Evolutionary conservation across 495 filamentous ascomycete genomes (phyloP), one percentile per base, ranked within the genome.

Genomic region (Daldinia loculata): DNA sequence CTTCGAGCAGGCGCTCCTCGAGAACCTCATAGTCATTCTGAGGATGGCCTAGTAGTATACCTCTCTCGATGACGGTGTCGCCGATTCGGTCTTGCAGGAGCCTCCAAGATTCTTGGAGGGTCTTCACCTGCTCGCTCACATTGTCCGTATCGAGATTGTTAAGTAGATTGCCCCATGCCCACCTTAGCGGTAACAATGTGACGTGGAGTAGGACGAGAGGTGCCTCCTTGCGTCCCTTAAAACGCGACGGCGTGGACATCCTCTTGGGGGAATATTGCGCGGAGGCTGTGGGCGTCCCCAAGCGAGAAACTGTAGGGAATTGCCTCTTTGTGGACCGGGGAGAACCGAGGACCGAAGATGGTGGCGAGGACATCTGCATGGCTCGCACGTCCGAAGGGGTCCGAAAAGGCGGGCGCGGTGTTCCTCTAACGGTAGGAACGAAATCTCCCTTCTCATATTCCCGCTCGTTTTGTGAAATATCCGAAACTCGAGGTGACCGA

Each of bases 131-230:
- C 41, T 88, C 84, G 26, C 89, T 84, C 8, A 92, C 74, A 22
- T 79, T 74, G 12, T 74, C 62, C 4, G 66, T 45, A 17, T 83
- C 81, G 4, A 84, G 57, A 56, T 74, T 71, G 78, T 87, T 76
- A 67, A 80, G 12, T 4, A 90, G 83, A 3, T 87, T 81, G 1
- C 91, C 87, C 71, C 93, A 94, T 0, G 88, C 84, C 66, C 90
- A 89, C 1, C 89, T 86, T 9, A 92, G 80, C 0, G 92, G 89
- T 2, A 97, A 85, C 2, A 97, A 78, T 0, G 92, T 97, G 58
- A 95, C 91, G 71, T 98, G 95, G 1, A 98, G 84, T 7, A 98
- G 84, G 4, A 97, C 92, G 7, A 98, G 88, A 2, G 95, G 94
- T 26, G 73, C 78, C 41, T 87, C 82, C 76, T 84, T 79, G 68